Evolutionary conservation across 345 rosid species (phyloP), one percentile per base, ranked within the genome.

Genomic region (Boechera retrofracta): DNA sequence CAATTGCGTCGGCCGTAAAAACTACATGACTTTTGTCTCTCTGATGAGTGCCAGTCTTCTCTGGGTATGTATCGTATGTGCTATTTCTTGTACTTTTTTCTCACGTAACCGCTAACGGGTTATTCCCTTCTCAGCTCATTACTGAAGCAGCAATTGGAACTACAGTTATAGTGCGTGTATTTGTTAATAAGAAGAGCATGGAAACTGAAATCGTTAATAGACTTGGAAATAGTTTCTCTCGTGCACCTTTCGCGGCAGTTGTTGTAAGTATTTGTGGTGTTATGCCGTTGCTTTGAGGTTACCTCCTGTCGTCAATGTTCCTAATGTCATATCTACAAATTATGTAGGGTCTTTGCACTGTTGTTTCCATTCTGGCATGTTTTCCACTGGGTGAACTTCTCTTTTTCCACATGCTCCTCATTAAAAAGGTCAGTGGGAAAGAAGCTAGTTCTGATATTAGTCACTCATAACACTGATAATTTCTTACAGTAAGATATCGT

Each of bases 151-250:
- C 93, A 62, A 86, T 91, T 47, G 98, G 98, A 44, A 86, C 91
- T 70, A 86, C 90, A 71, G 92, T 94, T 61, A 73, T 91, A 4
- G 94, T 91, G n/a, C 94, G 96, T 31, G 88, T 93, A 85, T 94
- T 91, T 79, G 87, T 83, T 69, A 76, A 85, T 56, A 89, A 90
- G 86, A 85, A 86, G 81, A 86, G 83, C 77, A 91, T 94, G 98
- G 80, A 83, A 75, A 74, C 91, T 47, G 91, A 89, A 76, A 91
- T 91, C 81, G 82, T 91, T 71, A 91, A 94, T 58, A 94, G 94
- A 78, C 98, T 94, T 66, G 98, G 98, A 83, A 90, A 90, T 69
- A 91, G 96, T 71, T 94, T 94, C 86, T 94, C 98, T 47, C 89
- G 88, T 48, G 89, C 93, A 16, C 94, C 97, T 48, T 87, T 94